These are phyloP conservation scores for Rhodotorula sp. DNA, from an alignment of 1,284 basidiomycete species.

Conservation along the genomic window DNA sequence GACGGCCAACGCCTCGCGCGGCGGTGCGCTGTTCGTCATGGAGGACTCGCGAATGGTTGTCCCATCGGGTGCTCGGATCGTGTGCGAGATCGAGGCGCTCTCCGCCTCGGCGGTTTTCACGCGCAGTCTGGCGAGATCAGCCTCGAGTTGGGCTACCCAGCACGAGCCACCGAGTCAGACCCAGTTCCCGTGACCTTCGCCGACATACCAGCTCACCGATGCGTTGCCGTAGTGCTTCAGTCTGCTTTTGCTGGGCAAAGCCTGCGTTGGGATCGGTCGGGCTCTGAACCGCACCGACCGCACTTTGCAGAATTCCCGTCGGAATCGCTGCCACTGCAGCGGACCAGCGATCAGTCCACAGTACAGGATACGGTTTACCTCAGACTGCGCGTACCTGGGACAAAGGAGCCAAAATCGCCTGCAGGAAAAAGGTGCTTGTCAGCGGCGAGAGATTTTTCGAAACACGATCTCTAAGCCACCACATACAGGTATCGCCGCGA, in stretches of 20 bases:
- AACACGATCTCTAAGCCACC: background rate
- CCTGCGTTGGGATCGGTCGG: too few species aligned
- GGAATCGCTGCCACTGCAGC: background rate
- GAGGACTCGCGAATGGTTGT: too few species aligned
- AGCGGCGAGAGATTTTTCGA: background rate
- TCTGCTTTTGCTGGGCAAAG: background rate
- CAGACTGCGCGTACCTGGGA: constrained; percentile 15
- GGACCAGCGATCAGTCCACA: background rate
- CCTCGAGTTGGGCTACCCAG: background rate
- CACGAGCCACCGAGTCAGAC: too few species aligned
- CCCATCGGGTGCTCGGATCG: too few species aligned
- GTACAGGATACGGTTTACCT: too few species aligned
- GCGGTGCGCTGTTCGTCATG: too few species aligned
- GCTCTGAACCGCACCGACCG: background rate
- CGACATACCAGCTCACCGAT: background rate
- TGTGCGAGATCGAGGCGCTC: background rate
- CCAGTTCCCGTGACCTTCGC: too few species aligned
- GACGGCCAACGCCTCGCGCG: too few species aligned
- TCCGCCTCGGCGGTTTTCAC: background rate
- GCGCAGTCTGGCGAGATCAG: background rate
- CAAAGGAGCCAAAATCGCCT: constrained; percentile 15
- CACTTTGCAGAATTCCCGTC: background rate
- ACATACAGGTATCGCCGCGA: constrained; percentile 25
- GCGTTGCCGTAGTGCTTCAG: background rate
- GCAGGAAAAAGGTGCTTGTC: background rate